phyloP scores from a whole-genome alignment of 108 stramenopile genomes.

The Skeletonema tropicum region DNA sequence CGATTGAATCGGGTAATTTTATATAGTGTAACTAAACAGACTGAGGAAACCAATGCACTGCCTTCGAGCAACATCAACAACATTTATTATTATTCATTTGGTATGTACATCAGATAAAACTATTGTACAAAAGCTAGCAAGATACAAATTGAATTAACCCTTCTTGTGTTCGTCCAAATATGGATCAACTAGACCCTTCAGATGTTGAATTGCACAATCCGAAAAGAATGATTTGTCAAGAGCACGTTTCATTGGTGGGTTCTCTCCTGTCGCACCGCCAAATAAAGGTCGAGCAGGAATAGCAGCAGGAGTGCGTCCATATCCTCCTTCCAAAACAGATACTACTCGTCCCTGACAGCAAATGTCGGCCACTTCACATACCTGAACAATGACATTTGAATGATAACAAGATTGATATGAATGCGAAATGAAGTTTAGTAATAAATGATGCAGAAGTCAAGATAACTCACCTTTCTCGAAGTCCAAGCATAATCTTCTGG shows the following conservation, averaged over 20 bases:
- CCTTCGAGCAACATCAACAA: not conserved
- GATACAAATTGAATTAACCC: not conserved
- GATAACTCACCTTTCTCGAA: conserved; percentile 62
- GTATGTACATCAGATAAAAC: conserved; percentile 3
- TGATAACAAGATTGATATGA: not conserved
- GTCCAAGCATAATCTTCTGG: conserved; percentile 81
- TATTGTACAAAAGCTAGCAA: conserved; percentile 2
- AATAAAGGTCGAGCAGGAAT: conserved; percentile 32
- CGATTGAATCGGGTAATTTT: not conserved
- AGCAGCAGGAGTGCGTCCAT: conserved; percentile 67
- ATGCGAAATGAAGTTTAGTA: not conserved
- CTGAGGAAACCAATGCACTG: not conserved
- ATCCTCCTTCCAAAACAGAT: conserved; percentile 95
- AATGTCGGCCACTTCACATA: conserved; percentile 87
- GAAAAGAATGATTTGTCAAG: conserved; percentile 78
- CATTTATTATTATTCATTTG: conserved; percentile 3
- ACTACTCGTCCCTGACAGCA: conserved; percentile 92
- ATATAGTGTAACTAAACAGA: conserved; percentile 1
- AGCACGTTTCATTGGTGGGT: conserved; percentile 7
- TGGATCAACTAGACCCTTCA: conserved; percentile 84
- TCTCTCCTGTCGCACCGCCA: conserved; percentile 3
- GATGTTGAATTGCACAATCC: conserved; percentile 83
- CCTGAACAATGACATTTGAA: conserved; percentile 18
- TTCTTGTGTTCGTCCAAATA: conserved; percentile 54
- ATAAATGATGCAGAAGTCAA: not conserved